Evolutionary conservation across 129 eudicot genomes (phyloP).

Genomic region (Apium graveolens): DNA sequence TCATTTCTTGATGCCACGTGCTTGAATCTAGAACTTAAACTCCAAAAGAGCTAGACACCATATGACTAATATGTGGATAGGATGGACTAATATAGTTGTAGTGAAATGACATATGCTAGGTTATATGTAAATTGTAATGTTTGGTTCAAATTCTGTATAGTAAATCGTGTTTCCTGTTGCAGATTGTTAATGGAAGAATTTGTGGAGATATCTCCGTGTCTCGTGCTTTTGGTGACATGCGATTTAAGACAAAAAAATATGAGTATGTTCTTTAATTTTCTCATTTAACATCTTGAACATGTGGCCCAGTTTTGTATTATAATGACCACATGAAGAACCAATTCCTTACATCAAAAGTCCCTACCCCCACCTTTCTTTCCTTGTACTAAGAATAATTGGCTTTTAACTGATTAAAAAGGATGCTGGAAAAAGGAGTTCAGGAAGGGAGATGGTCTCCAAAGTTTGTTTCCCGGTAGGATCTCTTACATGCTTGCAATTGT

Average conservation of each 20-base stretch:
- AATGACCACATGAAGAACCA: not conserved
- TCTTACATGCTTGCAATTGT: conserved; percentile 8
- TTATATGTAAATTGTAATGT: not conserved
- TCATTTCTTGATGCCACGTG: not conserved
- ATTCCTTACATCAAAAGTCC: too few relatives aligned
- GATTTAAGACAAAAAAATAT: conserved; percentile 87
- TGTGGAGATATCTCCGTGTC: conserved; percentile 96
- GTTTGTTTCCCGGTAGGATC: conserved; percentile 74
- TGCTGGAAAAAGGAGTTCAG: conserved; percentile 76
- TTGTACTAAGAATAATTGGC: conserved; percentile 7
- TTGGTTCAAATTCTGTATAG: not conserved
- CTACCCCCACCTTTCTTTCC: too few relatives aligned
- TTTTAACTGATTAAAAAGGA: conserved; percentile 41
- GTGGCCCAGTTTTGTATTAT: not conserved
- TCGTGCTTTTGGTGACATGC: conserved; percentile 96
- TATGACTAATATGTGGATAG: not conserved
- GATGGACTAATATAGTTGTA: not conserved
- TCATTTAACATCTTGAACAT: not conserved
- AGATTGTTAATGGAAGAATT: conserved; percentile 91
- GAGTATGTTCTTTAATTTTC: conserved; percentile 42
- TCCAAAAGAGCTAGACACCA: not conserved
- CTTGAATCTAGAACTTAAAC: not conserved
- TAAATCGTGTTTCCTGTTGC: conserved; percentile 12
- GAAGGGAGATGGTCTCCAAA: conserved; percentile 92
- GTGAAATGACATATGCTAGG: not conserved